Conservation (phyloP, 1,284 basidiomycete species). For the Porodaedalea pini region DNA sequence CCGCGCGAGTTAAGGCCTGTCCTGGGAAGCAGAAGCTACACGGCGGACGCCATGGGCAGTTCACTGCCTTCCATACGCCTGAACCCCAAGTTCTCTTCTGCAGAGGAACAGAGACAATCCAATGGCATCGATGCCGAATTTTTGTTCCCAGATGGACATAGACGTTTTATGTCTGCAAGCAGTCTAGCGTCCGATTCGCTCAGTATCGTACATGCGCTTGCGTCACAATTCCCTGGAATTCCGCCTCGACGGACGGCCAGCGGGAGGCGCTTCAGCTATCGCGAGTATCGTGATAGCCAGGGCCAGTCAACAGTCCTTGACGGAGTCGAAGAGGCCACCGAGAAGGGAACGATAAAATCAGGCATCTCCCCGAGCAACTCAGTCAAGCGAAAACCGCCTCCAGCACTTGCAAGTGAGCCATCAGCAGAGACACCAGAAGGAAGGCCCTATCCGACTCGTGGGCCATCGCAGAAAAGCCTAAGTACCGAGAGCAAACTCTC, state of each 20-base stretch:
- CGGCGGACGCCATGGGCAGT: neutral
- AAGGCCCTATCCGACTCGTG: neutral
- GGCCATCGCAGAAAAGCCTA: neutral
- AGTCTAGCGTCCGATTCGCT: constrained; percentile 36
- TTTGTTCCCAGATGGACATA: constrained; percentile 5
- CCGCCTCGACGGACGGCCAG: constrained; percentile 35
- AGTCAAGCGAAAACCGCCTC: constrained; percentile 20
- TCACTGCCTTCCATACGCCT: neutral
- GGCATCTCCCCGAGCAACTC: constrained; percentile 18
- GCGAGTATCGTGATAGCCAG: neutral
- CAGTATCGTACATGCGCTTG: constrained; percentile 44
- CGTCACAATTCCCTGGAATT: constrained; percentile 49
- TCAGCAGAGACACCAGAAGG: neutral
- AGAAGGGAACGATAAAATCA: constrained; percentile 3
- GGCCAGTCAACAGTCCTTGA: neutral
- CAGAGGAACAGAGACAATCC: neutral
- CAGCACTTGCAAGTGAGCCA: neutral
- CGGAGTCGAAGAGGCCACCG: constrained; percentile 1
- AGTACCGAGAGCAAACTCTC: constrained; percentile 7
- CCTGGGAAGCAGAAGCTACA: neutral
- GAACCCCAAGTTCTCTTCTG: constrained; percentile 13
- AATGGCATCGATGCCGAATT: neutral
- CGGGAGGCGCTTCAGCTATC: neutral
- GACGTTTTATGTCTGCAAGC: constrained; percentile 23
- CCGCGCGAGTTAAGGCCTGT: constrained; percentile 6